These are phyloP conservation scores for Trichopus zeylanicus DNA, from an alignment of 116 monocot species.

Conservation along the genomic window DNA sequence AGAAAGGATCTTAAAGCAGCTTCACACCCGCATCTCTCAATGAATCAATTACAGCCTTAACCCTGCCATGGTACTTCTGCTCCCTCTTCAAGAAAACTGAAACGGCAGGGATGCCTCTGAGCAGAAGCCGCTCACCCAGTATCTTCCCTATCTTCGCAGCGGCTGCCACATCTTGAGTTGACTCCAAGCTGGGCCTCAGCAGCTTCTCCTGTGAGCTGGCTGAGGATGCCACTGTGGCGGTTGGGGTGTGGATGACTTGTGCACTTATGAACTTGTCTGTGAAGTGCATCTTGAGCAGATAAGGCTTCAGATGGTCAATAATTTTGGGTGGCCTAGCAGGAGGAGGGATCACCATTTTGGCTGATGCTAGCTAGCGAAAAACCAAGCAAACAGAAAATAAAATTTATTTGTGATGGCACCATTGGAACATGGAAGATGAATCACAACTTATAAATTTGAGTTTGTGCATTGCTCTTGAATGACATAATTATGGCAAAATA, in stretches of 20 bases:
- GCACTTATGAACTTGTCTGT: slow-evolving; percentile 54
- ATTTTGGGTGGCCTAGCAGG: slow-evolving; percentile 52
- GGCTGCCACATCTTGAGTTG: slow-evolving; percentile 56
- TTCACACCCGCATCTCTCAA: slow-evolving; percentile 76
- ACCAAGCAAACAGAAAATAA: no score
- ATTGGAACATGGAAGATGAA: no score
- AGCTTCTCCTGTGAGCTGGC: slow-evolving; percentile 88
- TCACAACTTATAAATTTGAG: no score
- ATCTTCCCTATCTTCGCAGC: slow-evolving; percentile 86
- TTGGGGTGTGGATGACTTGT: slow-evolving; percentile 78
- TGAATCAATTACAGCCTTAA: slow-evolving; percentile 64
- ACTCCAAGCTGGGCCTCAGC: slow-evolving; percentile 50
- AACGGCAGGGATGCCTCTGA: slow-evolving; percentile 64
- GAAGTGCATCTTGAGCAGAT: slow-evolving; percentile 75
- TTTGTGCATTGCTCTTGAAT: no score
- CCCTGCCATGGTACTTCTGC: slow-evolving; percentile 70
- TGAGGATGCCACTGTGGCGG: slow-evolving; percentile 58
- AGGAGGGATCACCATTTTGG: slow-evolving; percentile 58
- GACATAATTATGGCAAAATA: no score
- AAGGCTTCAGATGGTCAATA: slow-evolving; percentile 64
- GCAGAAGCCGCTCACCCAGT: slow-evolving; percentile 65
- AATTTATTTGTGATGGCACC: no score
- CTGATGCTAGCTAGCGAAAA: no score
- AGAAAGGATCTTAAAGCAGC: slow-evolving; percentile 36
- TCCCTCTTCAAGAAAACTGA: slow-evolving; percentile 53